phyloP scores from a whole-genome alignment of 257 asterid species.

The Oldenlandia corymbosa region DNA sequence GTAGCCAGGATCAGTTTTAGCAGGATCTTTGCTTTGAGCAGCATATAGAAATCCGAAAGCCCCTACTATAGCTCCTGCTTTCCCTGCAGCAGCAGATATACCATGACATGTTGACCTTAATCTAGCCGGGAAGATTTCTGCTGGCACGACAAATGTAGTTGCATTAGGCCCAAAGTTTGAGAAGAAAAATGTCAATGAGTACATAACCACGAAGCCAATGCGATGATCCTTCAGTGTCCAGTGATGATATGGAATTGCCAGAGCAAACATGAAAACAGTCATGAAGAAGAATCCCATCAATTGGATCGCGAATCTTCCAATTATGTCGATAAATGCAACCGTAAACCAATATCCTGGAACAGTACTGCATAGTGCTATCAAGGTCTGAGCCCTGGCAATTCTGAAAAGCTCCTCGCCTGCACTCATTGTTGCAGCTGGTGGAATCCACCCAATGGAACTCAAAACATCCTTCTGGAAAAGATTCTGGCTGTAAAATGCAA shows the following conservation, averaged over 20 bases:
- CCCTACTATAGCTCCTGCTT: conserved; percentile 24
- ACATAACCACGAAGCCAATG: neutral
- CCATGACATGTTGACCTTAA: conserved; percentile 21
- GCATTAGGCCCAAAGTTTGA: conserved; percentile 8
- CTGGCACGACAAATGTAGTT: conserved; percentile 10
- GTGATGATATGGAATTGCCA: conserved; percentile 5
- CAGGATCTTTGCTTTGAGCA: conserved; percentile 8
- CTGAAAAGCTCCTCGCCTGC: conserved; percentile 5
- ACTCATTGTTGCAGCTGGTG: conserved; percentile 12
- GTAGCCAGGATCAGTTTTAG: conserved; percentile 13
- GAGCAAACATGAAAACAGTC: conserved; percentile 8
- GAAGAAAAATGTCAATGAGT: conserved; percentile 5
- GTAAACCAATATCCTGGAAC: conserved; percentile 25
- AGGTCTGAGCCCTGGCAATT: conserved; percentile 19
- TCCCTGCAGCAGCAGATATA: conserved; percentile 24
- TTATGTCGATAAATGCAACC: neutral
- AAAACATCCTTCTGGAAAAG: conserved; percentile 18
- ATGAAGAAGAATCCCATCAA: conserved; percentile 11
- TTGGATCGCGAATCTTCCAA: conserved; percentile 2
- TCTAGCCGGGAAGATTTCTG: conserved; percentile 20
- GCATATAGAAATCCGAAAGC: conserved; percentile 23
- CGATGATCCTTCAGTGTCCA: neutral
- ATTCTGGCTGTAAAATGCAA: conserved; percentile 22
- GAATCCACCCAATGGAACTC: conserved; percentile 16
- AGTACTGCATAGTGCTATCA: conserved; percentile 17